These are phyloP conservation scores for Metarhizium humberi DNA, from an alignment of 2,329 filamentous ascomycete genomes.

Conservation along the genomic window DNA sequence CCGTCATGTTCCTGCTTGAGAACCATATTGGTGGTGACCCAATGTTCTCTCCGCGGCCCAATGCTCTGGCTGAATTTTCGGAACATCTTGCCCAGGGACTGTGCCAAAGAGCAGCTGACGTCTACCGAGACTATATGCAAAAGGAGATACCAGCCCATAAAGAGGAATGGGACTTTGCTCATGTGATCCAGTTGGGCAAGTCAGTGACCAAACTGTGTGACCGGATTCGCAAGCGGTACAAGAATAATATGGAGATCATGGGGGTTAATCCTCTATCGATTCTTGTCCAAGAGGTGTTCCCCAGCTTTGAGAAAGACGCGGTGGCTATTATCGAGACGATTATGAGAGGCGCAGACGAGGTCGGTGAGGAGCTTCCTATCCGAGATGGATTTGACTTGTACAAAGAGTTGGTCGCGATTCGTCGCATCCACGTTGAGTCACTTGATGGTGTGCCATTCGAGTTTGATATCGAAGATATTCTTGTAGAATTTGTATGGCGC, in stretches of 20 bases:
- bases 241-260: slow-evolving; percentile 79
- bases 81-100: slow-evolving; percentile 65
- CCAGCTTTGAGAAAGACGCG: slow-evolving; percentile 83
- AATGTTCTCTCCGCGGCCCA: slow-evolving; percentile 60
- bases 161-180: slow-evolving; percentile 80
- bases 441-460: slow-evolving; percentile 68
- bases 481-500: slow-evolving; percentile 91
- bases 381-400: slow-evolving; percentile 94
- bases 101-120: slow-evolving; percentile 62
- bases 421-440: slow-evolving; percentile 67
- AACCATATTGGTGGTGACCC: slow-evolving; percentile 74
- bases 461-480: slow-evolving; percentile 76
- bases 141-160: slow-evolving; percentile 71
- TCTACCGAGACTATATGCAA: slow-evolving; percentile 71
- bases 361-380: slow-evolving; percentile 67
- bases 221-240: slow-evolving; percentile 86
- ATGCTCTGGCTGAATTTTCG: slow-evolving; percentile 64
- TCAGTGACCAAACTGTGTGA: slow-evolving; percentile 77
- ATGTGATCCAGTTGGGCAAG: slow-evolving; percentile 83
- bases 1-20: slow-evolving; percentile 71
- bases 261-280: slow-evolving; percentile 58
- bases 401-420: slow-evolving; percentile 75
- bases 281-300: slow-evolving; percentile 74
- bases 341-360: slow-evolving; percentile 60
- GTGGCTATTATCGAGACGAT: slow-evolving; percentile 77